phyloP scores from a whole-genome alignment of 2,329 filamentous ascomycete genomes.

The Fusarium equiseti region DNA sequence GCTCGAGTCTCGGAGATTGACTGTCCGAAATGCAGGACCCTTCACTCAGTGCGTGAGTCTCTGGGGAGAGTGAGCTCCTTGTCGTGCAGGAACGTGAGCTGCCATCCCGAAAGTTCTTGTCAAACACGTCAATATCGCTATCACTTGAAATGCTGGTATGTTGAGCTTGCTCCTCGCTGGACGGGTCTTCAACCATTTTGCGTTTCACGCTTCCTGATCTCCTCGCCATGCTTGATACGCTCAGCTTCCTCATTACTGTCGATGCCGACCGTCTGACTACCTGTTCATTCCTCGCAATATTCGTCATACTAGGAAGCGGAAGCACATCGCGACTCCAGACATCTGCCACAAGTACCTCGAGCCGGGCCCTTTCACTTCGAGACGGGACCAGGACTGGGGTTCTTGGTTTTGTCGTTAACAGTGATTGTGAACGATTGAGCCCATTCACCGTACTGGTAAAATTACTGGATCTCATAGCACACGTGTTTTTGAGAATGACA shows the following conservation, averaged over 20 bases:
- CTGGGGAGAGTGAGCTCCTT: conserved; percentile 20
- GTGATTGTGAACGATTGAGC: conserved; percentile 83
- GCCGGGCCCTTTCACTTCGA: conserved; percentile 78
- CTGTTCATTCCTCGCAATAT: conserved; percentile 73
- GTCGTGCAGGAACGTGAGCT: conserved; percentile 25
- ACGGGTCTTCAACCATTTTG: conserved; percentile 16
- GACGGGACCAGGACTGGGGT: conserved; percentile 79
- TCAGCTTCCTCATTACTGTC: conserved; percentile 88
- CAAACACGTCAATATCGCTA: conserved; percentile 9
- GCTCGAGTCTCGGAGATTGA: conserved; percentile 13
- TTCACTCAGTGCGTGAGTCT: conserved; percentile 14
- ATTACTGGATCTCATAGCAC: conserved; percentile 70
- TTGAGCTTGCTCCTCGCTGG: conserved; percentile 13
- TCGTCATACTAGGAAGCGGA: conserved; percentile 85
- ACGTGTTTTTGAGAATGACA: conserved; percentile 89
- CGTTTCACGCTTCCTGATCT: conserved; percentile 69
- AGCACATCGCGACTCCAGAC: conserved; percentile 86
- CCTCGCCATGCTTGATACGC: conserved; percentile 82
- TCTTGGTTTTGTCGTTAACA: conserved; percentile 74
- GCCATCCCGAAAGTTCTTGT: conserved; percentile 10
- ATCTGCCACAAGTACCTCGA: conserved; percentile 80
- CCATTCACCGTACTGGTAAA: conserved; percentile 56
- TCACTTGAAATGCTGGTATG: conserved; percentile 34
- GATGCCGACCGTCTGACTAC: conserved; percentile 83
- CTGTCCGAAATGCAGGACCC: neutral